Evolutionary conservation across 2,329 filamentous ascomycete genomes (phyloP).

Genomic region (Paraphoma chrysanthemicola): DNA sequence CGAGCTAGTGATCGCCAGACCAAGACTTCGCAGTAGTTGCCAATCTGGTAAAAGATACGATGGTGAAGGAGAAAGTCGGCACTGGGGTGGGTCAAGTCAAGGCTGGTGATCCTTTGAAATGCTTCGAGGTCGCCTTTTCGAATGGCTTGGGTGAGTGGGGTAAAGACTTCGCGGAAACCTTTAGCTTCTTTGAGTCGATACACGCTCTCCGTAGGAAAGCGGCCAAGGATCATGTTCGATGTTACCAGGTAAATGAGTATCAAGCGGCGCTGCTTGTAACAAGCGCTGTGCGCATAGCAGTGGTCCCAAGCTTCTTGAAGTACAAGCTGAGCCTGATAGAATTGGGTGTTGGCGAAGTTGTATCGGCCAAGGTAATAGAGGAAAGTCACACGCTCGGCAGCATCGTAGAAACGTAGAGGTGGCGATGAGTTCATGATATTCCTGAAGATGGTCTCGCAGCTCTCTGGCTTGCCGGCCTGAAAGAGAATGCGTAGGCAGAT

Average conservation of each 20-base stretch:
- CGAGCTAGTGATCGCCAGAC: conserved; percentile 85
- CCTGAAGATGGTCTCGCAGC: conserved; percentile 86
- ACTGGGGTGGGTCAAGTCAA: conserved; percentile 30
- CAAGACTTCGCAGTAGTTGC: conserved; percentile 78
- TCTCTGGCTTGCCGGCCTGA: conserved; percentile 82
- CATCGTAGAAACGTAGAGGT: conserved; percentile 80
- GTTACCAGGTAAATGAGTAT: conserved; percentile 87
- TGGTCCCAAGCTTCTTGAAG: conserved; percentile 82
- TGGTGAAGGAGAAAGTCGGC: conserved; percentile 75
- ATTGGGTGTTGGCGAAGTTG: conserved; percentile 84
- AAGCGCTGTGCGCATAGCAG: conserved; percentile 59
- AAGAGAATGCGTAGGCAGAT: conserved; percentile 88
- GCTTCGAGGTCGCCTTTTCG: conserved; percentile 74
- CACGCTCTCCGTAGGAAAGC: conserved; percentile 74
- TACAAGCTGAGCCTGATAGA: conserved; percentile 75
- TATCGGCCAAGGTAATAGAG: conserved; percentile 94
- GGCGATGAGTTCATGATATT: conserved; percentile 87
- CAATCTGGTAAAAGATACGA: conserved; percentile 76
- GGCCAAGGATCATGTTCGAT: conserved; percentile 81
- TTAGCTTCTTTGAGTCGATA: conserved; percentile 74
- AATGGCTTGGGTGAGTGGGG: conserved; percentile 76
- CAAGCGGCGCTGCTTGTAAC: conserved; percentile 71
- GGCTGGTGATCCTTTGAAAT: conserved; percentile 73
- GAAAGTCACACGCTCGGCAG: conserved; percentile 86
- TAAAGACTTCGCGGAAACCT: conserved; percentile 70